Conservation (phyloP, 176 grass and related monocot genomes). For the Lolium perenne region DNA sequence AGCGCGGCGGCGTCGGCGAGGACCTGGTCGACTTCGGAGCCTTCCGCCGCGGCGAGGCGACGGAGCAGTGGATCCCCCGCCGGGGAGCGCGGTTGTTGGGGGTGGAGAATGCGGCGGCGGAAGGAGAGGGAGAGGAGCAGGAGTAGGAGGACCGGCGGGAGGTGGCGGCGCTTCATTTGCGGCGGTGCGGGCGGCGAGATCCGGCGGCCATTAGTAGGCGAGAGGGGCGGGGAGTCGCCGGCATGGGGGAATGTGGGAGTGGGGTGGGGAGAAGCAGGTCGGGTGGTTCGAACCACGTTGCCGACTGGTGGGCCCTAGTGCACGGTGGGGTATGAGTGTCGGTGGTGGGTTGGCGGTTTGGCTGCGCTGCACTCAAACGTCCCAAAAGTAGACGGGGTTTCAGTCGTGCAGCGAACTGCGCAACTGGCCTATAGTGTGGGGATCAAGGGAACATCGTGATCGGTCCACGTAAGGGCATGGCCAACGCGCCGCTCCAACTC, state of each 20-base stretch:
- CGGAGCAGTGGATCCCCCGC: slow-evolving; percentile 29
- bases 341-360: slow-evolving; percentile 5
- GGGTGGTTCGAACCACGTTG: neutral
- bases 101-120: slow-evolving; percentile 10
- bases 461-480: neutral
- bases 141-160: slow-evolving; percentile 25
- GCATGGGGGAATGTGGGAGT: neutral
- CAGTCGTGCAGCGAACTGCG: neutral
- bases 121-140: slow-evolving; percentile 22
- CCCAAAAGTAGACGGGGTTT: neutral
- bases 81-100: neutral
- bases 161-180: slow-evolving; percentile 38
- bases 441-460: neutral
- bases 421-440: neutral
- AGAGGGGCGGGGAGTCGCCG: slow-evolving; percentile 24
- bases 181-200: slow-evolving; percentile 8
- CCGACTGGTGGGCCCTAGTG: slow-evolving; percentile 9
- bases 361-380: slow-evolving; percentile 1
- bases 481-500: too few species aligned
- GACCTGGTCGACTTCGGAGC: neutral
- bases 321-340: slow-evolving; percentile 27
- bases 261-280: slow-evolving; percentile 9
- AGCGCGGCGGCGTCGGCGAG: slow-evolving; percentile 14
- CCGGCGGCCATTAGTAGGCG: slow-evolving; percentile 39
- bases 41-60: slow-evolving; percentile 31